Percentiles rank a stretch among this genome's conserved stretches.
These are phyloP conservation scores for Neurospora intermedia DNA, from an alignment of 495 filamentous ascomycete genomes.

Conservation along the genomic window DNA sequence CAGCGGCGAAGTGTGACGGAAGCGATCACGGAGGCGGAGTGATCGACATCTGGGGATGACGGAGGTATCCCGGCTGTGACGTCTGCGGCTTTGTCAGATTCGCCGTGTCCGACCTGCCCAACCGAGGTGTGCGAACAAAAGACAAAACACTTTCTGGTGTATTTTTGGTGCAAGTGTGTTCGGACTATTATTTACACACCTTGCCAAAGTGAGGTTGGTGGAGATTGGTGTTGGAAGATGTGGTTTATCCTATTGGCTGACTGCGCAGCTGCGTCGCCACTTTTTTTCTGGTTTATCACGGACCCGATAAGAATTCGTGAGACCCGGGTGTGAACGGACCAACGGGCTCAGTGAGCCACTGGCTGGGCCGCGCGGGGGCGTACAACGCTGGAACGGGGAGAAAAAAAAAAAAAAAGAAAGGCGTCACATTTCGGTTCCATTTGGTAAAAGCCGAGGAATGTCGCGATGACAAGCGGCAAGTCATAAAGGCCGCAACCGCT, in stretches of 20 bases:
- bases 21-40: neutral
- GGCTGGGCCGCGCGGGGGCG: neutral
- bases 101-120: neutral
- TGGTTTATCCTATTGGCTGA: neutral
- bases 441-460: neutral
- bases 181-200: no score
- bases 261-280: neutral
- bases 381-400: neutral
- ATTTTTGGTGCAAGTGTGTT: no score
- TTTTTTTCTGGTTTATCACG: neutral
- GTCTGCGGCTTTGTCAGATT: neutral
- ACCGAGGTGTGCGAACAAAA: no score
- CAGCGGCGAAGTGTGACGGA: neutral
- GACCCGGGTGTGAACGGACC: neutral
- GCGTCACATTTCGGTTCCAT: neutral
- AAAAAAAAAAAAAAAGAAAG: neutral
- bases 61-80: neutral
- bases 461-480: neutral
- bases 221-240: neutral
- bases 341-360: neutral
- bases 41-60: neutral
- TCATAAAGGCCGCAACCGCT: neutral
- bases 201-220: neutral
- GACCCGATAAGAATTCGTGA: neutral
- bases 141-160: no score